Percentiles rank a stretch among this genome's conserved stretches.
Conservation (phyloP, 2,329 filamentous ascomycete genomes). For the Xylaria sp. region DNA sequence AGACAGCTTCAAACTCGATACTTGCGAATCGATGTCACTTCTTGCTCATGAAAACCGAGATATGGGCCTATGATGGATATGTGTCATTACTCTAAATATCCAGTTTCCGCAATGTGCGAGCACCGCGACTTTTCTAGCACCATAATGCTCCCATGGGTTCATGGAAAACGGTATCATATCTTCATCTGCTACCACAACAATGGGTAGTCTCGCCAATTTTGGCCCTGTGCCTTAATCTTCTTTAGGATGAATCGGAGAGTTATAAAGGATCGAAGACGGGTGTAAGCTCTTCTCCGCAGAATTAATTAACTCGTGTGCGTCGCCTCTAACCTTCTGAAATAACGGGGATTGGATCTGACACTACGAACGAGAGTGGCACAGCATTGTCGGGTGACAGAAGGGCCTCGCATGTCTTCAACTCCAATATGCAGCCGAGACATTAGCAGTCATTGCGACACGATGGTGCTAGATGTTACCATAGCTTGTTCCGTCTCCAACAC, state of each 20-base stretch:
- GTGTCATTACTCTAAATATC: neutral
- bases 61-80: neutral
- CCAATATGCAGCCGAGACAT: constrained; percentile 15
- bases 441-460: constrained; percentile 32
- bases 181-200: too few relatives aligned
- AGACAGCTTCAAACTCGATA: neutral
- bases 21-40: neutral
- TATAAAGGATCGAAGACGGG: too few relatives aligned
- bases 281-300: neutral
- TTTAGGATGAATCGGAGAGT: too few relatives aligned
- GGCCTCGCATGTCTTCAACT: neutral
- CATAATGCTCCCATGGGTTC: too few relatives aligned
- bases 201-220: too few relatives aligned
- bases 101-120: neutral
- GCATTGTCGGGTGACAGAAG: neutral
- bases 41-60: neutral
- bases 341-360: neutral
- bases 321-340: neutral
- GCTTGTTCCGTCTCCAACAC: constrained; percentile 9
- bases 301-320: neutral
- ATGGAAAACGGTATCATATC: too few relatives aligned
- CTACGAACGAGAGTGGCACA: neutral
- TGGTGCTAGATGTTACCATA: constrained; percentile 34
- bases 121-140: neutral
- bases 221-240: too few relatives aligned